Conservation (phyloP, 257 asterid species). For the Scutellaria baicalensis region DNA sequence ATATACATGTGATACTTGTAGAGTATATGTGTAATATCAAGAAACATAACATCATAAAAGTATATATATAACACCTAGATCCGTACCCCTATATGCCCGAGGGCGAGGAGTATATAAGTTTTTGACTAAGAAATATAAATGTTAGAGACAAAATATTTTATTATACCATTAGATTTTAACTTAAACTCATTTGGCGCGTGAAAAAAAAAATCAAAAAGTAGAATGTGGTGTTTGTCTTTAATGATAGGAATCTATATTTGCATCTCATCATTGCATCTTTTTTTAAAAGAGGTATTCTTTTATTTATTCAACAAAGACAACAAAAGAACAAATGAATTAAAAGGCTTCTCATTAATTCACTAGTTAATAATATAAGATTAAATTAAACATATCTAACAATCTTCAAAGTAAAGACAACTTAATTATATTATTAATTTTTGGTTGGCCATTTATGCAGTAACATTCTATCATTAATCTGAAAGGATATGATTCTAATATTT, state of each 20-base stretch:
- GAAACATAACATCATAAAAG: too few species aligned
- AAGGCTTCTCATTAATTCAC: background rate
- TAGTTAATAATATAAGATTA: background rate
- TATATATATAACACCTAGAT: too few species aligned
- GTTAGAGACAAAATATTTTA: background rate
- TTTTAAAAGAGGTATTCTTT: slow-evolving; percentile 1
- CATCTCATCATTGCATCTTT: slow-evolving; percentile 23
- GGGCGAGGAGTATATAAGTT: too few species aligned
- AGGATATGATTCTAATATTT: background rate
- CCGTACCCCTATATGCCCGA: too few species aligned
- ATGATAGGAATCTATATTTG: slow-evolving; percentile 1
- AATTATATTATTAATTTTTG: background rate
- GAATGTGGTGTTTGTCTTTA: slow-evolving; percentile 1
- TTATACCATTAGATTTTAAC: background rate
- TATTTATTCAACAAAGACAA: slow-evolving; percentile 12
- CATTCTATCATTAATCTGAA: background rate
- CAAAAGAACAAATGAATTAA: background rate
- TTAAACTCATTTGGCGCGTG: background rate
- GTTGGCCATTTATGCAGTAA: background rate
- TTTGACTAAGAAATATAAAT: too few species aligned
- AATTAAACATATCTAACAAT: background rate
- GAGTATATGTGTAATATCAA: too few species aligned
- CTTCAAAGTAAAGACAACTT: slow-evolving; percentile 31
- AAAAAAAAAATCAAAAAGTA: background rate
- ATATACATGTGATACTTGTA: too few species aligned